Percentiles rank a stretch among this genome's conserved stretches.
phyloP scores from a whole-genome alignment of 176 grass and related monocot species.

The Aegilops sharonensis region DNA sequence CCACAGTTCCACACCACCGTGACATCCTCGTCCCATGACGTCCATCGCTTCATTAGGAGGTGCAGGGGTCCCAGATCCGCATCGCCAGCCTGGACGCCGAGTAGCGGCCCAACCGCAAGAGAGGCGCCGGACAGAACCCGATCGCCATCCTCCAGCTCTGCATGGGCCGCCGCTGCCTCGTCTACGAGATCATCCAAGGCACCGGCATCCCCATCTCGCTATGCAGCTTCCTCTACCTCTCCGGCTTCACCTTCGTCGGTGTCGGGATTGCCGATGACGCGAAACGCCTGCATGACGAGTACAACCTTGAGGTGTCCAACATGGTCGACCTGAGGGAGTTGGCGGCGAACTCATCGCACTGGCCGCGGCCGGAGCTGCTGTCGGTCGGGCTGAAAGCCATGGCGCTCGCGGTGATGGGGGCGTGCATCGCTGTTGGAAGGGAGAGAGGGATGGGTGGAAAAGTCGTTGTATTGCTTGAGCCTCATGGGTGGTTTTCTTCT shows the following conservation, averaged over 20 bases:
- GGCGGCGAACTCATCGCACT: slow-evolving; percentile 6
- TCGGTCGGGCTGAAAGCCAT: slow-evolving; percentile 29
- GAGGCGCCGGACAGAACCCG: too few species aligned
- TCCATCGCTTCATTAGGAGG: too few species aligned
- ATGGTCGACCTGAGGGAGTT: slow-evolving; percentile 15
- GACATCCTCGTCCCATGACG: too few species aligned
- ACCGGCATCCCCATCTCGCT: slow-evolving; percentile 29
- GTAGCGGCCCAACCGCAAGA: too few species aligned
- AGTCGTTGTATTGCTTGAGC: too few species aligned
- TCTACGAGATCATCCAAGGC: slow-evolving; percentile 43
- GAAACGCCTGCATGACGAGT: slow-evolving; percentile 21
- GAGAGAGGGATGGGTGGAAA: too few species aligned
- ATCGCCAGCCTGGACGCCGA: too few species aligned
- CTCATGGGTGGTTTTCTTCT: too few species aligned
- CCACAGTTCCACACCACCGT: too few species aligned
- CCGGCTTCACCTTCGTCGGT: slow-evolving; percentile 38
- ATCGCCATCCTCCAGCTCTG: slow-evolving; percentile 51
- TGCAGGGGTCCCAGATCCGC: too few species aligned
- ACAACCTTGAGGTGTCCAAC: neutral
- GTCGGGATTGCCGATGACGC: slow-evolving; percentile 38
- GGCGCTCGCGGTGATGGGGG: slow-evolving; percentile 31
- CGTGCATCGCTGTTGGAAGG: neutral
- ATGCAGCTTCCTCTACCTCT: slow-evolving; percentile 14
- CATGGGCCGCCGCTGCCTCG: slow-evolving; percentile 53
- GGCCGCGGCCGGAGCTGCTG: slow-evolving; percentile 8